These are phyloP conservation scores for Leishmania arabica DNA, from an alignment of 208 protist species.

Conservation along the genomic window DNA sequence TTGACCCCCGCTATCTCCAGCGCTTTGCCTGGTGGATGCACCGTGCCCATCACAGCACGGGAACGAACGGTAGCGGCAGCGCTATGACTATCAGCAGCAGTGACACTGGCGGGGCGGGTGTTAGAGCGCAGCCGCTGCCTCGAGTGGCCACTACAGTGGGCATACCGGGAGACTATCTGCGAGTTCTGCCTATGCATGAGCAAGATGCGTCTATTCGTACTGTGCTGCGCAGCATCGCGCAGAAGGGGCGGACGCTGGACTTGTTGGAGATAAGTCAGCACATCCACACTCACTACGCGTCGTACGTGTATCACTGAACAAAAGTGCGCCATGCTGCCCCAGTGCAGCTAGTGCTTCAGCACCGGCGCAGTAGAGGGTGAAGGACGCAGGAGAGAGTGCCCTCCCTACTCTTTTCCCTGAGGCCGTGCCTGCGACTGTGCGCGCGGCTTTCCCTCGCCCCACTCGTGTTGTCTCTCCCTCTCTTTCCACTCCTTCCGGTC, in stretches of 20 bases:
- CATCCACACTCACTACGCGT: conserved; percentile 11
- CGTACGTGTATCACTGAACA: conserved; percentile 28
- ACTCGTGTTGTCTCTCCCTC: not conserved
- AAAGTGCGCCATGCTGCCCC: not conserved
- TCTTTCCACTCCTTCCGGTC: not conserved
- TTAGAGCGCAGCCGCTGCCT: not conserved
- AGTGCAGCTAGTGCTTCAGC: not conserved
- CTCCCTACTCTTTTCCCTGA: not conserved
- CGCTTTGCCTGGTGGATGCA: conserved; percentile 60
- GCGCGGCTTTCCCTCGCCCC: not conserved
- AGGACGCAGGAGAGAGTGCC: not conserved
- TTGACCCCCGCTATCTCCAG: conserved; percentile 54
- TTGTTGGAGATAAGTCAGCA: conserved; percentile 28
- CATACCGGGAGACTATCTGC: conserved; percentile 26
- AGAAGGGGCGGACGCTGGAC: conserved; percentile 28
- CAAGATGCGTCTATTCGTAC: conserved; percentile 28
- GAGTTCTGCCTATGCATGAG: conserved; percentile 24
- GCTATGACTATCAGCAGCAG: not conserved
- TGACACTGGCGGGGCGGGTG: not conserved
- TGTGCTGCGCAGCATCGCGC: conserved; percentile 34
- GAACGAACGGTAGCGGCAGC: not conserved
- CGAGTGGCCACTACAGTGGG: conserved; percentile 6
- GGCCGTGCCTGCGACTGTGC: not conserved
- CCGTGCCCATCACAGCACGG: conserved; percentile 24
- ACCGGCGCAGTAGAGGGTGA: not conserved